Percentiles rank a stretch among this genome's conserved stretches.
Conservation (phyloP, 306 rosid species). For the Quercus engelmannii region DNA sequence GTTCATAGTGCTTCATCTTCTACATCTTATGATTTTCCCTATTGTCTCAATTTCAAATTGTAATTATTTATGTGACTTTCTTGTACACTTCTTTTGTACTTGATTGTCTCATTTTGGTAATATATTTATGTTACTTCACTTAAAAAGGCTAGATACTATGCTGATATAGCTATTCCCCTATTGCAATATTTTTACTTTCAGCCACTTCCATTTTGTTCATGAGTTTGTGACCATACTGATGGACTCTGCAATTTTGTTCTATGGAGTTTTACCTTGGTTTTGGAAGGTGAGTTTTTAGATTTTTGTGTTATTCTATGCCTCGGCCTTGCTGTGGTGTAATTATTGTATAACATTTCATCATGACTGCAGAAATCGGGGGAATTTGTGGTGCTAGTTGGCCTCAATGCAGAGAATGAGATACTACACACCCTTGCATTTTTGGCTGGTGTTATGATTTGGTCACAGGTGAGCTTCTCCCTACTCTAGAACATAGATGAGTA, state of each 20-base stretch:
- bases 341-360: constrained; percentile 1
- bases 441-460: constrained; percentile 82
- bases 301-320: constrained; percentile 5
- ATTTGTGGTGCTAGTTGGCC: constrained; percentile 56
- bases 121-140: too few relatives aligned
- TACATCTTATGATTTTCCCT: background rate
- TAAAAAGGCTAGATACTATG: too few relatives aligned
- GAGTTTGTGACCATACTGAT: constrained; percentile 83
- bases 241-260: constrained; percentile 78
- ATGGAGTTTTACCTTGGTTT: constrained; percentile 83
- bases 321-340: constrained; percentile 13
- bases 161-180: background rate
- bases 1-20: background rate
- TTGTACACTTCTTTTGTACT: too few relatives aligned
- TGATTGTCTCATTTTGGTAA: too few relatives aligned
- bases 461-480: constrained; percentile 60
- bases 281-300: constrained; percentile 78
- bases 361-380: constrained; percentile 80
- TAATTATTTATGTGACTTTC: too few relatives aligned
- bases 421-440: constrained; percentile 83
- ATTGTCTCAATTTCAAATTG: background rate
- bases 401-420: constrained; percentile 86
- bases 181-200: constrained; percentile 36
- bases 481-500: constrained; percentile 6
- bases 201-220: constrained; percentile 87